A percentile compares a stretch with the other conserved stretches of the same genome.
These are phyloP conservation scores for Aspergillus cejpii DNA, from an alignment of 2,329 filamentous ascomycete genomes.

Conservation along the genomic window DNA sequence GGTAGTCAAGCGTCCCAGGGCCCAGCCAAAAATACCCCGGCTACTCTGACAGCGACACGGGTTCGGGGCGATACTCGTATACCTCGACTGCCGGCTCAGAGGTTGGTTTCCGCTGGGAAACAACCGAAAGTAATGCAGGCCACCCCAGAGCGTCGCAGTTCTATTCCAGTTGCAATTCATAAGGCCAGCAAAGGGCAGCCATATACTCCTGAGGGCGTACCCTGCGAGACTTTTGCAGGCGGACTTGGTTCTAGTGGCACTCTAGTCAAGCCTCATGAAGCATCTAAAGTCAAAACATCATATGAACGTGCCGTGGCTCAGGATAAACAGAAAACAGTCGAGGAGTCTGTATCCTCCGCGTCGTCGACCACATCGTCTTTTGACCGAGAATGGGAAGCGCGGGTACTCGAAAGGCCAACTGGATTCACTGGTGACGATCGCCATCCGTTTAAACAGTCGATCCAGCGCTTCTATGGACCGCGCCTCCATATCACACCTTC, in stretches of 20 bases:
- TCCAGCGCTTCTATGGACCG: conserved; percentile 15
- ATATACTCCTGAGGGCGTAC: neutral
- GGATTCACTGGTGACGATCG: conserved; percentile 23
- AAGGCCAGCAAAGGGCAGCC: conserved; percentile 6
- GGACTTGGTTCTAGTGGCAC: conserved; percentile 7
- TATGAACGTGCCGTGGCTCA: neutral
- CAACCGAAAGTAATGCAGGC: conserved; percentile 10
- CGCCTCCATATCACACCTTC: conserved; percentile 23
- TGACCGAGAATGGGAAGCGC: conserved; percentile 4
- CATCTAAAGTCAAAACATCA: conserved; percentile 1
- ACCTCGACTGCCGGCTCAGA: conserved; percentile 3
- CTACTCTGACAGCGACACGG: neutral
- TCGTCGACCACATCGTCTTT: conserved; percentile 7
- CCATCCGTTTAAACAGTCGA: conserved; percentile 5
- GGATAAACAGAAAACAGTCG: neutral
- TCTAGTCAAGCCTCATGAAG: conserved; percentile 1
- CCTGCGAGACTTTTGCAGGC: conserved; percentile 1
- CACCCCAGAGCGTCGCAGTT: conserved; percentile 11
- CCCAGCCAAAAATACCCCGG: neutral
- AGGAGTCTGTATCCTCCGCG: neutral
- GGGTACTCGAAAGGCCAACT: conserved; percentile 30
- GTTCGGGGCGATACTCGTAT: neutral
- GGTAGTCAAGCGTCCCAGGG: neutral
- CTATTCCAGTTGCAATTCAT: conserved; percentile 12
- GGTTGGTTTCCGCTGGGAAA: neutral